Evolutionary conservation across 805 yeast genomes (phyloP).

Genomic region (Torulaspora quercuum): DNA sequence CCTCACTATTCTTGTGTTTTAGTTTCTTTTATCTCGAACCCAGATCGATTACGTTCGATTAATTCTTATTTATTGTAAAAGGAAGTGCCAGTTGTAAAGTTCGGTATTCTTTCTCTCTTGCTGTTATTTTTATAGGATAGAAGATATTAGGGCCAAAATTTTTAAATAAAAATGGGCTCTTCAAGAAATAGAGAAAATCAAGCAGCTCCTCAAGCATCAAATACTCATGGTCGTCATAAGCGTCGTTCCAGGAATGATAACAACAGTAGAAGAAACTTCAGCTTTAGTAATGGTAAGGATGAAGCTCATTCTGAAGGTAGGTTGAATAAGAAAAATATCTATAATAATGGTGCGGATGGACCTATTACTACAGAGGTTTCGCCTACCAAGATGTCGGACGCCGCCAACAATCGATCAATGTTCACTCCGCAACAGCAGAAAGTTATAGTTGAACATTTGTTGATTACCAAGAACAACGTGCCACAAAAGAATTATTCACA

Average conservation of each 20-base stretch:
- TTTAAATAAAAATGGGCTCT: slow-evolving; percentile 6
- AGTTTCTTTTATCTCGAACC: too few species aligned
- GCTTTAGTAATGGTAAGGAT: too few species aligned
- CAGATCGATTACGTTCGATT: too few species aligned
- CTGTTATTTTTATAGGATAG: too few species aligned
- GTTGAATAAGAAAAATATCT: too few species aligned
- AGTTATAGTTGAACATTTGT: slow-evolving; percentile 27
- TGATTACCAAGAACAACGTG: slow-evolving; percentile 28
- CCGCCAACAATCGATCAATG: slow-evolving; percentile 5
- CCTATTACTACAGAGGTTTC: slow-evolving; percentile 4
- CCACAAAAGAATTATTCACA: slow-evolving; percentile 48
- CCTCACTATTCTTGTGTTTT: too few species aligned
- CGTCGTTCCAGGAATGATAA: slow-evolving; percentile 1
- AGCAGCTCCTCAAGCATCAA: neutral
- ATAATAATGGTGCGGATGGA: neutral
- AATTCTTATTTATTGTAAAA: too few species aligned
- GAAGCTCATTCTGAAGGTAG: too few species aligned
- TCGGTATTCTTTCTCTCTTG: too few species aligned
- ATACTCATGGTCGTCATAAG: slow-evolving; percentile 1
- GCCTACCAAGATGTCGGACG: neutral
- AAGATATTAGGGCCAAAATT: too few species aligned
- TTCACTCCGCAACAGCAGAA: slow-evolving; percentile 29
- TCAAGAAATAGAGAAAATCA: slow-evolving; percentile 4
- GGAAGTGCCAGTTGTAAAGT: too few species aligned
- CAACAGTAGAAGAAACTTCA: neutral